Percentiles rank a stretch among this genome's conserved stretches.
These are phyloP conservation scores for Cocos nucifera DNA, from an alignment of 176 grass and related monocot genomes.

Conservation along the genomic window DNA sequence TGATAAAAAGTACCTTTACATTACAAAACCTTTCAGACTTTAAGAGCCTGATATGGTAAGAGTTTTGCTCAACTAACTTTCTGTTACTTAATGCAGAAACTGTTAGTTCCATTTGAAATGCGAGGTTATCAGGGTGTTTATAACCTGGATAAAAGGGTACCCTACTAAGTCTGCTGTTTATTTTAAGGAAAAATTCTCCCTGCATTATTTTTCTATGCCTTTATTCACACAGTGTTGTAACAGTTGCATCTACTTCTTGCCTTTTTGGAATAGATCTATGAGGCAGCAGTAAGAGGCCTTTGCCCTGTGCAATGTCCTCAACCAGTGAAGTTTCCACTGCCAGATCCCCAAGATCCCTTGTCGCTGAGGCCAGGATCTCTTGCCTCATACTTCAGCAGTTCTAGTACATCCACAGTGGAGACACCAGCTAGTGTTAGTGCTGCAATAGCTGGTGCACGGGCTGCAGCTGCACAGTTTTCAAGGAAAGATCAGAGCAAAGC, in stretches of 20 bases:
- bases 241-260: background rate
- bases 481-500: slow-evolving; percentile 21
- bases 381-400: slow-evolving; percentile 6
- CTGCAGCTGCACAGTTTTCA: slow-evolving; percentile 64
- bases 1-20: too few species aligned
- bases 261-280: slow-evolving; percentile 39
- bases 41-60: too few species aligned
- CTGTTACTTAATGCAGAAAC: slow-evolving; percentile 32
- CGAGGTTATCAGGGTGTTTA: slow-evolving; percentile 74
- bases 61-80: background rate
- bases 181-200: background rate
- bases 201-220: background rate
- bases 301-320: slow-evolving; percentile 46
- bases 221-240: background rate
- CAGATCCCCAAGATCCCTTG: slow-evolving; percentile 39
- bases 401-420: slow-evolving; percentile 14
- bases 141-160: slow-evolving; percentile 66
- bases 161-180: background rate
- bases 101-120: slow-evolving; percentile 88
- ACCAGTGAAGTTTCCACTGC: slow-evolving; percentile 78
- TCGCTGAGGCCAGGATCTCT: slow-evolving; percentile 61
- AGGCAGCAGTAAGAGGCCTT: slow-evolving; percentile 69
- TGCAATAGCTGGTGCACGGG: slow-evolving; percentile 58
- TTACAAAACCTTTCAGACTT: too few species aligned
- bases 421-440: slow-evolving; percentile 39